These are phyloP conservation scores for Botrytis medusae DNA, from an alignment of 2,329 filamentous ascomycete species.

Conservation along the genomic window DNA sequence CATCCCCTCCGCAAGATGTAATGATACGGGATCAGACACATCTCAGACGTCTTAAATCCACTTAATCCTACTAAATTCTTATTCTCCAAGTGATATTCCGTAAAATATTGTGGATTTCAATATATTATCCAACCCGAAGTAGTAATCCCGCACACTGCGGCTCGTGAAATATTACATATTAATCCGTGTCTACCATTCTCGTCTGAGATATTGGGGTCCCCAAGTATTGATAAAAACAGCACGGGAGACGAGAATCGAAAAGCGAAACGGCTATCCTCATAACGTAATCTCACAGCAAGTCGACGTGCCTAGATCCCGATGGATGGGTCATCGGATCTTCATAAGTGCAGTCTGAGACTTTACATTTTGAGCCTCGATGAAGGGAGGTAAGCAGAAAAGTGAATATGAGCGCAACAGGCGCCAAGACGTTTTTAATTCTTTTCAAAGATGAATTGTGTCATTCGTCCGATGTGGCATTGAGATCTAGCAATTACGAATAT, in stretches of 20 bases:
- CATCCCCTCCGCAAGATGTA: background rate
- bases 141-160: conserved; percentile 5
- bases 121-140: background rate
- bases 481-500: background rate
- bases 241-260: background rate
- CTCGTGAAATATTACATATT: background rate
- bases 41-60: background rate
- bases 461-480: background rate
- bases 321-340: background rate
- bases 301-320: background rate
- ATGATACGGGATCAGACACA: background rate
- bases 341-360: background rate
- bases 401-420: background rate
- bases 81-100: background rate
- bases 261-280: background rate
- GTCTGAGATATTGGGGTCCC: background rate
- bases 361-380: background rate
- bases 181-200: background rate
- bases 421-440: background rate
- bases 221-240: background rate
- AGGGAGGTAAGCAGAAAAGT: background rate
- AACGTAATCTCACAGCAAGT: background rate
- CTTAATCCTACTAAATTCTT: background rate
- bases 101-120: background rate
- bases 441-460: background rate